Base-by-base conservation (phyloP, 176 grass and related monocot species). In the Cocos nucifera region DNA sequence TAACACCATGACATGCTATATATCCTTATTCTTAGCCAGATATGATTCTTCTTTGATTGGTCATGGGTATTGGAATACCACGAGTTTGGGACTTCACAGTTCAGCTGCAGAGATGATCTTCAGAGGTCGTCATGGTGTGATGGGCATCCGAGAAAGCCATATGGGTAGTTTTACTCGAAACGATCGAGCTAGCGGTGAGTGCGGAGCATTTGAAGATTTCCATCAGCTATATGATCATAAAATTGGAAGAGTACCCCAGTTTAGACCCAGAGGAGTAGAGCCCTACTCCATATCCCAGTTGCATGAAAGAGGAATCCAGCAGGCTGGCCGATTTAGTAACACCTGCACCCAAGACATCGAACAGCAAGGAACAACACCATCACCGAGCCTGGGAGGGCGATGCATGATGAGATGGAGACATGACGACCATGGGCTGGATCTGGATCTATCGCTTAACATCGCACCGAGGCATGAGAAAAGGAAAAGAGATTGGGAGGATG, bases 401-500 rank as follows among this genome's bases (percentile, higher is more conserved):
- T 7, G 39, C 12, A 5, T 24, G 19, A 35, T 24, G 62, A 21
- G 12, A 22, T 9, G 3, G 19, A 23, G 53, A 17, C 4, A 51
- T 2, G 29, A n/a, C 3, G 15, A 58, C 22, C 26, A 58, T 6
- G 57, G 58, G 22, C 69, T 6, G 4, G 69, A 71, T 61, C 69
- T 71, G 17, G 29, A 39, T 52, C 57, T 71, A 15, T 71, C 69
- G 17, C 69, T 71, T n/a, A 51, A 21, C 14, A 57, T 52, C 10
- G 32, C 19, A 18, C 4, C 57, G n/a, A 60, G 48, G 48, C 19
- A 71, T 44, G 69, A 71, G 16, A 71, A 61, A 49, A 51, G 48
- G 22, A 51, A 51, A 8, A 57, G 15, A 22, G 35, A 44, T 44
- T 9, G 14, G n/a, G 59, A 39, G n/a, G 23, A 30, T 51, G 68